Evolutionary conservation across 129 eudicot species (phyloP), one percentile per base, ranked within the genome.

Genomic region (Silybum marianum): DNA sequence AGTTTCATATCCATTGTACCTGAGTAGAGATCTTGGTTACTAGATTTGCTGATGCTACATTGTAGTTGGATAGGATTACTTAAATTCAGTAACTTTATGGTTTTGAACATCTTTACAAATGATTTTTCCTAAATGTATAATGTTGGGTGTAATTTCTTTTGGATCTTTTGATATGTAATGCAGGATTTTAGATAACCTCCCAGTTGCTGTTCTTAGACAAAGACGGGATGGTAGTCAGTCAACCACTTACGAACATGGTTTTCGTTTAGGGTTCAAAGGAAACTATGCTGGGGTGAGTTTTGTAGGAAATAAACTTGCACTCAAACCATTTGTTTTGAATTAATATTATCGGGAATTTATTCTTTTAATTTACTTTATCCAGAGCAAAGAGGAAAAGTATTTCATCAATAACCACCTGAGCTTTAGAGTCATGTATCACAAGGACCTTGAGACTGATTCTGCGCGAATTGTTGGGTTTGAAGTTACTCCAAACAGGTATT

Each of bases 391-490:
- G 80, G 99, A 90, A 85, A 92, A 88, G 86, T 89, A 95, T 82
- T 95, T 92, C 67, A 95, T 95, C 82, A 79, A 92, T 78, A 95
- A 95, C 71, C 99, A 95, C 91, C 87, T 95, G 69, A 95, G 96
- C 84, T 95, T 95, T 84, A 90, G 88, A 87, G 99, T 95, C 74
- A 95, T 92, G 99, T 95, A 85, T 60, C 99, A 95, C 85, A 92
- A 80, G 76, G 99, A 95, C 80, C 82, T 82, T 21, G 99, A 90
- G 74, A 89, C 97, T 26, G 97, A 92, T 87, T 80, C 91, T 68
- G 94, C 99, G 81, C 90, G 99, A 83, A 95, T 95, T 73, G 99
- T 95, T 26, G 97, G 97, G 40, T 95, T 95, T 90, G 99, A 95
- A 86, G 99, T 95, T 81, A 84, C 94, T 74, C 99, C 99, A 39